These are phyloP conservation scores for Ophiocordyceps camponoti-saundersi DNA, from an alignment of 2,329 filamentous ascomycete genomes.

Conservation along the genomic window DNA sequence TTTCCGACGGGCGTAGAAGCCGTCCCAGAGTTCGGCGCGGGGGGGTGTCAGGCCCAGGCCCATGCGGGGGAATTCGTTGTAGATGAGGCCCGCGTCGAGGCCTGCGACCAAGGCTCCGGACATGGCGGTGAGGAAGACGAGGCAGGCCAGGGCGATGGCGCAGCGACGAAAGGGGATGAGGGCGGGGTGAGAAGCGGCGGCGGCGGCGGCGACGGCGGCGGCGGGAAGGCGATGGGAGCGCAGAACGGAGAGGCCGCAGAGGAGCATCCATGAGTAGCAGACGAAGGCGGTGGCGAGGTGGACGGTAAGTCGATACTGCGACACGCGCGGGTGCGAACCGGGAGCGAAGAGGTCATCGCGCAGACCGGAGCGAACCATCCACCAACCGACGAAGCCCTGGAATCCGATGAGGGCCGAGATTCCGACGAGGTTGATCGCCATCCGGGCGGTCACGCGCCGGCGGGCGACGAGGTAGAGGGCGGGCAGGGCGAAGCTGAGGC, in stretches of 20 bases:
- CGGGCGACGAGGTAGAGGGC: slow-evolving; percentile 76
- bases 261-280: slow-evolving; percentile 89
- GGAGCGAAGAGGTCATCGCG: slow-evolving; percentile 91
- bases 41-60: slow-evolving; percentile 70
- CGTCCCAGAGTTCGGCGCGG: slow-evolving; percentile 64
- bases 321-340: slow-evolving; percentile 79
- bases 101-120: slow-evolving; percentile 89
- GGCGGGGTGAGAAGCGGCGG: slow-evolving; percentile 34
- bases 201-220: slow-evolving; percentile 39
- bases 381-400: slow-evolving; percentile 93
- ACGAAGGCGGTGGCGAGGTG: slow-evolving; percentile 83
- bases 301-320: slow-evolving; percentile 80
- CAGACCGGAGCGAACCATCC: slow-evolving; percentile 96
- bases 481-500: slow-evolving; percentile 75
- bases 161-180: slow-evolving; percentile 58
- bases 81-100: slow-evolving; percentile 90
- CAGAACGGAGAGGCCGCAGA: slow-evolving; percentile 72
- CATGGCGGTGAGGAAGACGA: slow-evolving; percentile 83
- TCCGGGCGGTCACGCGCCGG: slow-evolving; percentile 58
- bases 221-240: slow-evolving; percentile 57
- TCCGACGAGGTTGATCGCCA: slow-evolving; percentile 61
- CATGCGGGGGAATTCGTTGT: slow-evolving; percentile 98
- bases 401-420: slow-evolving; percentile 86
- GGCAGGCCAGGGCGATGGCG: slow-evolving; percentile 49
- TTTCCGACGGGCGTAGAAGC: slow-evolving; percentile 65